Percentiles rank a stretch among this genome's conserved stretches.
phyloP scores from a whole-genome alignment of 345 rosid genomes.

The Luvunga scandens region DNA sequence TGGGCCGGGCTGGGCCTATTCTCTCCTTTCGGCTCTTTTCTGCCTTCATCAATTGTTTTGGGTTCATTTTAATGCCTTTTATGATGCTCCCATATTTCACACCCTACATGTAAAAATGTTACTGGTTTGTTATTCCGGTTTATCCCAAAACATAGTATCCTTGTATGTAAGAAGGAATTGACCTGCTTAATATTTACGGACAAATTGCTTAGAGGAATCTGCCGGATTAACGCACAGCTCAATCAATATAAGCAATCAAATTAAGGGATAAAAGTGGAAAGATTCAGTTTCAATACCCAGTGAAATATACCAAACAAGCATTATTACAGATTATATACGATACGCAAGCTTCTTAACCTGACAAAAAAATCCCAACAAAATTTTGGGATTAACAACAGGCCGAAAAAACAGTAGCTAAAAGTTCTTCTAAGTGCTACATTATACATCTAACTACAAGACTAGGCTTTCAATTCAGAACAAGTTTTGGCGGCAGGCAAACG shows the following conservation, averaged over 20 bases:
- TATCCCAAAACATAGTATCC: too few species aligned
- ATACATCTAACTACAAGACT: conserved; percentile 22
- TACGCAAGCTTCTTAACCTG: conserved; percentile 20
- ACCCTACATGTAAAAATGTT: too few species aligned
- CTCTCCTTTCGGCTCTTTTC: not conserved
- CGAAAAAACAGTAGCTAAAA: conserved; percentile 1
- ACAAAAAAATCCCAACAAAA: conserved; percentile 21
- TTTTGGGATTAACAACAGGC: conserved; percentile 24
- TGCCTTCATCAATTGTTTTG: too few species aligned
- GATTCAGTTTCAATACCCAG: not conserved
- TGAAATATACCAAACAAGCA: conserved; percentile 3
- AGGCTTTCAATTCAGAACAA: conserved; percentile 23
- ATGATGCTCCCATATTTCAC: too few species aligned
- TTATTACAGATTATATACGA: conserved; percentile 12
- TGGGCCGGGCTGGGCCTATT: not conserved
- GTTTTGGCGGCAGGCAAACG: conserved; percentile 29
- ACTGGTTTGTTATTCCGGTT: too few species aligned
- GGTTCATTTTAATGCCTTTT: too few species aligned
- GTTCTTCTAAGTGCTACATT: conserved; percentile 20
- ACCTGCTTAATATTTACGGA: too few species aligned
- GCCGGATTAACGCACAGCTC: too few species aligned
- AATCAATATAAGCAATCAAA: not conserved
- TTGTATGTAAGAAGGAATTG: too few species aligned
- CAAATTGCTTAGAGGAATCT: too few species aligned
- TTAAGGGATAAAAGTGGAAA: not conserved